Conservation (phyloP, 495 filamentous ascomycete species). For the Hypoxylon cercidicola region DNA sequence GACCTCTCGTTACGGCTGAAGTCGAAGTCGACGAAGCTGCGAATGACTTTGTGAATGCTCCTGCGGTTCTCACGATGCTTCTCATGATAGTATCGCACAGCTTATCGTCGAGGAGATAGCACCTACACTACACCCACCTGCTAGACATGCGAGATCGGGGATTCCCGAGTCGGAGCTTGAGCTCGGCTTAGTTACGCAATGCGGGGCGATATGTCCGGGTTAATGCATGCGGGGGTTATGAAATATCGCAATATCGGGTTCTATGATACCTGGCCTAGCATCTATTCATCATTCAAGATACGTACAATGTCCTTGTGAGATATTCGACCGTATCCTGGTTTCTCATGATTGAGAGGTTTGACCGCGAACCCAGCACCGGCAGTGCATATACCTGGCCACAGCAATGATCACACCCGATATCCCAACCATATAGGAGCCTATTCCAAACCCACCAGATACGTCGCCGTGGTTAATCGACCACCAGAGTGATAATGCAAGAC, state of each 20-base stretch:
- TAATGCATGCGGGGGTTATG: constrained; percentile 7
- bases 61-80: constrained; percentile 19
- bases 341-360: neutral
- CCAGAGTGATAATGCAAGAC: constrained; percentile 14
- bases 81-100: constrained; percentile 38
- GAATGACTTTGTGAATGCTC: constrained; percentile 17
- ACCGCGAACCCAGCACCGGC: constrained; percentile 6
- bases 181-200: constrained; percentile 4
- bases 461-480: constrained; percentile 12
- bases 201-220: constrained; percentile 19
- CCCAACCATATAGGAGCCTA: constrained; percentile 18
- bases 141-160: constrained; percentile 18
- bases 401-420: constrained; percentile 5
- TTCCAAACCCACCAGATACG: constrained; percentile 17
- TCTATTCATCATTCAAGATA: no score
- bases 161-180: constrained; percentile 5
- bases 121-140: neutral
- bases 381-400: constrained; percentile 7
- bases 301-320: no score
- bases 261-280: no score
- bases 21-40: constrained; percentile 5
- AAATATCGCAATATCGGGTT: constrained; percentile 10
- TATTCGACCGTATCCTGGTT: no score
- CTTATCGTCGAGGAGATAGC: neutral
- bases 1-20: neutral